These are phyloP conservation scores for Asterophora lycoperdoides DNA, from an alignment of 768 basidiomycete species.

Conservation along the genomic window DNA sequence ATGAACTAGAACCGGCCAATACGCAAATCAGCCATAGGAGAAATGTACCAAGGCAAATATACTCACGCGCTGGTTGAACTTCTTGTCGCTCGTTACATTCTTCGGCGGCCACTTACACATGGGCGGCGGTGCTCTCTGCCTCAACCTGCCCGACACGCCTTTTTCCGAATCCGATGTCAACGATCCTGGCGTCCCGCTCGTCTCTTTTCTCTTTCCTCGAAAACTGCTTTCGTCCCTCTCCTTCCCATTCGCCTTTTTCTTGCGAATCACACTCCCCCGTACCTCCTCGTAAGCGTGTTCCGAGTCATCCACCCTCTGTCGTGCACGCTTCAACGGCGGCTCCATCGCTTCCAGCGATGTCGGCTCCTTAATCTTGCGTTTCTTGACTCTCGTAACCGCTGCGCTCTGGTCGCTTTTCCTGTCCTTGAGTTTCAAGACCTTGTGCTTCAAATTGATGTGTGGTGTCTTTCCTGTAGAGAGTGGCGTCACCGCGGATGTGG, in stretches of 20 bases:
- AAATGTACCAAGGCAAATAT: neutral
- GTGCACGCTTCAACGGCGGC: constrained; percentile 31
- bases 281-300: neutral
- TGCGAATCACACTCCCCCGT: neutral
- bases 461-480: neutral
- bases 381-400: constrained; percentile 31
- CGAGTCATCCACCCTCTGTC: constrained; percentile 7
- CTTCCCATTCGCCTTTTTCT: constrained; percentile 9
- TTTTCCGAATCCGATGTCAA: neutral
- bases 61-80: constrained; percentile 30
- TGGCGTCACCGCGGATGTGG: no score
- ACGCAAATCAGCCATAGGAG: neutral
- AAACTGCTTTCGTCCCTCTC: constrained; percentile 5
- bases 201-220: constrained; percentile 3
- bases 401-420: constrained; percentile 16
- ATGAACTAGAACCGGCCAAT: constrained; percentile 23
- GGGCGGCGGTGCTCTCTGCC: neutral
- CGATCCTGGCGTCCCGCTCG: constrained; percentile 3
- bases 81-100: constrained; percentile 17
- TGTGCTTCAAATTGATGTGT: constrained; percentile 10
- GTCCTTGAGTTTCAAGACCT: constrained; percentile 11
- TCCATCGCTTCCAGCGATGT: constrained; percentile 15
- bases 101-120: constrained; percentile 25
- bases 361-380: constrained; percentile 20
- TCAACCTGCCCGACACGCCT: constrained; percentile 9